Evolutionary conservation across 345 rosid genomes (phyloP), one percentile per base, ranked within the genome.

Genomic region (Brassica juncea): DNA sequence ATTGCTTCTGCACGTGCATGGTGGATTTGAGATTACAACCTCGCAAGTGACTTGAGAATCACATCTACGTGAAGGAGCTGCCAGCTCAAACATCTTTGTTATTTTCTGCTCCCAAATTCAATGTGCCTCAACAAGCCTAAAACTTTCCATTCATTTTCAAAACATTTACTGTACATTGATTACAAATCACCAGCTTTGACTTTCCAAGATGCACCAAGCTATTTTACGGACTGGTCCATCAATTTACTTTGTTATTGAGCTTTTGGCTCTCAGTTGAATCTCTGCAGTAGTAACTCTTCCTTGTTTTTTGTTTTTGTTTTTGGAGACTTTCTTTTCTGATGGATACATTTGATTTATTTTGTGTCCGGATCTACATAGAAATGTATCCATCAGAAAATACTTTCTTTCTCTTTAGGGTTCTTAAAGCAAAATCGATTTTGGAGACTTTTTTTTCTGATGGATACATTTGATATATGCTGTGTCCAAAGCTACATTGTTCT

Each of bases 1-100:
- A 75, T 64, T 75, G 34, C 83, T 70, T 58, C 5, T 75, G 52
- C 83, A 75, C 80, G 83, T 71, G 80, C 80, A 79, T 75, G 80
- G 79, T 81, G 68, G 72, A 75, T 81, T 81, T 65, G 80, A 75
- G 80, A 71, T 75, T 75, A 75, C 83, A 81, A 58, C 66, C 73
- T 75, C 30, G 83, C 75, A 75, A 70, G 77, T 66, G 83, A 81
- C 80, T 75, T 81, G 80, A 71, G 83, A 75, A 71, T 81, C 75
- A 75, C 80, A 75, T 64, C 63, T 81, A 81, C 63, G 73, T 70
- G 73, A 81, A 58, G 14, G 55, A 81, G 73, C 76, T 81, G 83
- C 80, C 80, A 81, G 83, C 83, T 71, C 57, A 65, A 59, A 71
- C n/a, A 28, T 70, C 62, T 75, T 80, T 65, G 80, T 80, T 75